Evolutionary conservation across 768 basidiomycete species (phyloP).

Genomic region (Lactifluus piperatus): DNA sequence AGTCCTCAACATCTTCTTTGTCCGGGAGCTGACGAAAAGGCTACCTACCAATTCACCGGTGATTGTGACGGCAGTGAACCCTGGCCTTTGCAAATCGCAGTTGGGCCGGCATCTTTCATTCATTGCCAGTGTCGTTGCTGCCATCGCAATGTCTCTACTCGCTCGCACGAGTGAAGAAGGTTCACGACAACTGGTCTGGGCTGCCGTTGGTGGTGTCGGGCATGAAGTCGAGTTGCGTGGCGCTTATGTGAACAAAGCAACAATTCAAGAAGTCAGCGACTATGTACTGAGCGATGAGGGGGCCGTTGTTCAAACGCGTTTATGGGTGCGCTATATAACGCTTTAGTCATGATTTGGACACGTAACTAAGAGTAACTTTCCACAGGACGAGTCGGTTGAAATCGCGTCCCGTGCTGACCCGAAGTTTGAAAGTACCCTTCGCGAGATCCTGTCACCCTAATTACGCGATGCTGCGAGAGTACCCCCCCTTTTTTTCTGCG

Average conservation of each 20-base stretch:
- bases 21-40: slow-evolving; percentile 15
- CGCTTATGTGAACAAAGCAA: background rate
- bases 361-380: background rate
- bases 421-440: background rate
- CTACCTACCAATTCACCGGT: slow-evolving; percentile 15
- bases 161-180: slow-evolving; percentile 11
- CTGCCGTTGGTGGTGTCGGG: slow-evolving; percentile 6
- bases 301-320: background rate
- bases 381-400: slow-evolving; percentile 15
- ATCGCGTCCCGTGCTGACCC: slow-evolving; percentile 6
- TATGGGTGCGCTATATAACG: slow-evolving; percentile 3
- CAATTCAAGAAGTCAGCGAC: slow-evolving; percentile 9
- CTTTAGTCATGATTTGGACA: background rate
- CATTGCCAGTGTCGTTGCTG: background rate
- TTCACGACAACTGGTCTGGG: slow-evolving; percentile 14
- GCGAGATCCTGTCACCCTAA: background rate
- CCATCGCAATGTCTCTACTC: background rate
- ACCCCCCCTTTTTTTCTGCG: too few species aligned
- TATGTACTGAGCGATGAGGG: slow-evolving; percentile 14
- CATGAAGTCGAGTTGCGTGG: slow-evolving; percentile 10
- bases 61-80: slow-evolving; percentile 11
- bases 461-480: background rate
- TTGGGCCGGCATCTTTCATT: slow-evolving; percentile 2
- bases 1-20: slow-evolving; percentile 16
- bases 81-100: slow-evolving; percentile 14